Evolutionary conservation across 306 rosid species (phyloP).

Genomic region (Cyamopsis tetragonoloba): DNA sequence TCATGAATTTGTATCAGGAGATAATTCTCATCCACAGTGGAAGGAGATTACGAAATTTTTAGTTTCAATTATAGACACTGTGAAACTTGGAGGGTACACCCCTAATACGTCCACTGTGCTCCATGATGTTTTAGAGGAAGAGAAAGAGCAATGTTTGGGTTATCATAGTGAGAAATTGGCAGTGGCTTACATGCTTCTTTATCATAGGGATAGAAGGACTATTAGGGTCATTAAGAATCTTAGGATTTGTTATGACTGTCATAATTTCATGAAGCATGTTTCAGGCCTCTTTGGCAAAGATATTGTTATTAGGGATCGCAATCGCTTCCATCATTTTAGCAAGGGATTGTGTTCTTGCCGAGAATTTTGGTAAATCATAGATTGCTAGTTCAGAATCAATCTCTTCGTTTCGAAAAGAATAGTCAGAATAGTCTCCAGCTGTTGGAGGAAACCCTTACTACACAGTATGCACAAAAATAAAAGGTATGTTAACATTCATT

Average conservation of each 20-base stretch:
- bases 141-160: conserved; percentile 50
- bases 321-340: conserved; percentile 54
- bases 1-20: conserved; percentile 61
- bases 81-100: conserved; percentile 44
- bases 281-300: conserved; percentile 37
- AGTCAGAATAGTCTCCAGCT: no score
- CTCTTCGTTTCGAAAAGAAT: no score
- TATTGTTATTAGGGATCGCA: conserved; percentile 44
- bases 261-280: conserved; percentile 59
- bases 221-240: conserved; percentile 60
- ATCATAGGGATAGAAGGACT: conserved; percentile 40
- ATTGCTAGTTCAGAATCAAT: conserved; percentile 6
- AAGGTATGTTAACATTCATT: conserved; percentile 1
- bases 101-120: conserved; percentile 41
- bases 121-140: conserved; percentile 60
- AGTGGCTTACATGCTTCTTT: conserved; percentile 52
- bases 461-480: no score
- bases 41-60: conserved; percentile 38
- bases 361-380: conserved; percentile 55
- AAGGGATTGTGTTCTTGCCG: conserved; percentile 52
- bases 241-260: conserved; percentile 59
- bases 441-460: no score
- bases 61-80: conserved; percentile 29
- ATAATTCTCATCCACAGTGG: conserved; percentile 47
- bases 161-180: conserved; percentile 67